A percentile compares a stretch with the other conserved stretches of the same genome.
Evolutionary conservation across 108 stramenopile genomes (phyloP).

Genomic region (Nitzschia inconspicua): DNA sequence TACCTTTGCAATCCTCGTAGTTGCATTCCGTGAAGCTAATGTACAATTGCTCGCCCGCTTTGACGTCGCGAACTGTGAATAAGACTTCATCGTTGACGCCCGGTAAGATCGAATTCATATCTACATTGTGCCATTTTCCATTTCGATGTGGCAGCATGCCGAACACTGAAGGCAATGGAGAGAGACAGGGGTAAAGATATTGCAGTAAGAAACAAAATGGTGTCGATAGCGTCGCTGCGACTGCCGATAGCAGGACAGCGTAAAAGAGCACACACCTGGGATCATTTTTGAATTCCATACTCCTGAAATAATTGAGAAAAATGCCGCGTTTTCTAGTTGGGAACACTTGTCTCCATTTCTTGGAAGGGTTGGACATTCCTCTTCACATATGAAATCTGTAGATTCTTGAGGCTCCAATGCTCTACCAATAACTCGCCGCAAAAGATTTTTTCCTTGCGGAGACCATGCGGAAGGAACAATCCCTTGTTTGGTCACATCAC

Average conservation of each 20-base stretch:
- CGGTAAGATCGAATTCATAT: constrained; percentile 7
- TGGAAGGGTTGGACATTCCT: constrained; percentile 4
- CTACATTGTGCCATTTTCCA: constrained; percentile 32
- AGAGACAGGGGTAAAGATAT: too few species aligned
- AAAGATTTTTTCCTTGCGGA: constrained; percentile 11
- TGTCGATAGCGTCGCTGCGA: too few species aligned
- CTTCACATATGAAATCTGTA: background rate
- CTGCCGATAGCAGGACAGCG: too few species aligned
- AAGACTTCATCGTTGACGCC: constrained; percentile 29
- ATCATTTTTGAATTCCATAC: constrained; percentile 61
- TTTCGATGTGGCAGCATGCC: constrained; percentile 70
- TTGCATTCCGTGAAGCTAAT: constrained; percentile 1
- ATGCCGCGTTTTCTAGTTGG: constrained; percentile 31
- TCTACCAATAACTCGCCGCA: constrained; percentile 9
- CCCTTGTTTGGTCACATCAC: background rate
- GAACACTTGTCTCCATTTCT: background rate
- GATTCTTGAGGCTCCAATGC: too few species aligned
- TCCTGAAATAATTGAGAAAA: constrained; percentile 44
- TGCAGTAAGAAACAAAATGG: too few species aligned
- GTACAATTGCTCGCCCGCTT: constrained; percentile 7
- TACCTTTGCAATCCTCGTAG: background rate
- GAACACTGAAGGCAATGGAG: too few species aligned
- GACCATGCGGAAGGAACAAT: constrained; percentile 11
- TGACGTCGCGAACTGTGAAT: constrained; percentile 16
- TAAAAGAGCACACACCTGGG: too few species aligned